These are phyloP conservation scores for Sarcodon sp. DNA, from an alignment of 768 basidiomycete genomes.

Conservation along the genomic window DNA sequence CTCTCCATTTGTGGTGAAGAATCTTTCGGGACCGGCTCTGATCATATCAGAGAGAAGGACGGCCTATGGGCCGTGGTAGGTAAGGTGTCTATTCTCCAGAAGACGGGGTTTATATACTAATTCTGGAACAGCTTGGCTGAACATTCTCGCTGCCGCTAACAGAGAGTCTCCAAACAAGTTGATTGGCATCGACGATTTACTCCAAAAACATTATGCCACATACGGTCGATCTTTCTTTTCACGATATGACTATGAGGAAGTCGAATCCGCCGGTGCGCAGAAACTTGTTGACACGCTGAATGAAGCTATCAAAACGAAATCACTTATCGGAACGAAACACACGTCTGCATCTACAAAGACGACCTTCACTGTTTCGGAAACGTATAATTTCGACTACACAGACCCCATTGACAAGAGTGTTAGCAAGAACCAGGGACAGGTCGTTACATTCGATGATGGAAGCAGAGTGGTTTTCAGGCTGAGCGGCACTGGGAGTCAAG, in stretches of 20 bases:
- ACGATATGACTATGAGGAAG: slow-evolving; percentile 98
- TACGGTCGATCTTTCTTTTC: slow-evolving; percentile 99
- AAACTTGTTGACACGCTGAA: slow-evolving; percentile 74
- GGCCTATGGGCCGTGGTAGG: slow-evolving; percentile 96
- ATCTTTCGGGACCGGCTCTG: slow-evolving; percentile 98
- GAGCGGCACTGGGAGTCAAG: slow-evolving; percentile 91
- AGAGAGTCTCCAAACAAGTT: slow-evolving; percentile 59
- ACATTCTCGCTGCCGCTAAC: slow-evolving; percentile 90
- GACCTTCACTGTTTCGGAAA: slow-evolving; percentile 63
- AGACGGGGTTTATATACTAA: neutral
- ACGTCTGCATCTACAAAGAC: slow-evolving; percentile 51
- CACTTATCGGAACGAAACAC: slow-evolving; percentile 58
- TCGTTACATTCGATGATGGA: slow-evolving; percentile 85
- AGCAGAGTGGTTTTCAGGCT: slow-evolving; percentile 92
- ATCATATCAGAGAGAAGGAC: slow-evolving; percentile 99
- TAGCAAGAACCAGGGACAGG: slow-evolving; percentile 92
- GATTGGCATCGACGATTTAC: slow-evolving; percentile 84
- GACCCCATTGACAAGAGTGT: slow-evolving; percentile 96
- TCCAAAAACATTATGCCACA: slow-evolving; percentile 74
- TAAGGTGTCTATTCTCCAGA: slow-evolving; percentile 22
- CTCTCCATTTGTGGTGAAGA: slow-evolving; percentile 99
- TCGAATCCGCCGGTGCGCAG: slow-evolving; percentile 82
- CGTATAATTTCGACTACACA: slow-evolving; percentile 90
- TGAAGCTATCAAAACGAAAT: slow-evolving; percentile 48
- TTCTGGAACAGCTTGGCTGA: slow-evolving; percentile 71